phyloP scores from a whole-genome alignment of 441 rosid genomes.

The Pelargonium myrrhifolium region DNA sequence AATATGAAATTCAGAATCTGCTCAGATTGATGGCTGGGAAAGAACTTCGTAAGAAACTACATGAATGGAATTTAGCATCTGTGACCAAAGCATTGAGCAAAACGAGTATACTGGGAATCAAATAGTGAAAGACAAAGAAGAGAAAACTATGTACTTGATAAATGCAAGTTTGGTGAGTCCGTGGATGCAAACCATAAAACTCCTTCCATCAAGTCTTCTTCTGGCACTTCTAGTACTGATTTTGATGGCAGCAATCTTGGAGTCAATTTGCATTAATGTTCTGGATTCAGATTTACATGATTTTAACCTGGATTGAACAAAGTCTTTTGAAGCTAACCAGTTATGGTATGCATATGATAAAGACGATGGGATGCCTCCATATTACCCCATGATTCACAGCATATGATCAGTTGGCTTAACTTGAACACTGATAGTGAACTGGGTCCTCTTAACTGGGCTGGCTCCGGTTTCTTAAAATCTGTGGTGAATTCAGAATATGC shows the following conservation, averaged over 20 bases:
- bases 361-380: slow-evolving; percentile 92
- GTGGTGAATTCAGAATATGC: slow-evolving; percentile 77
- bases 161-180: slow-evolving; percentile 16
- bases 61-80: slow-evolving; percentile 25
- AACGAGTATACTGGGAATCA: slow-evolving; percentile 22
- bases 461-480: slow-evolving; percentile 73
- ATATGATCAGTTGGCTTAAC: slow-evolving; percentile 91
- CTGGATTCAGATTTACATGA: slow-evolving; percentile 72
- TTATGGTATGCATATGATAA: slow-evolving; percentile 95
- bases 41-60: slow-evolving; percentile 39
- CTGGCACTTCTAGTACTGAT: slow-evolving; percentile 18
- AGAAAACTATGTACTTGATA: slow-evolving; percentile 25
- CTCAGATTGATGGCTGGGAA: slow-evolving; percentile 40
- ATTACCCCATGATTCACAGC: slow-evolving; percentile 76
- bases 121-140: slow-evolving; percentile 28
- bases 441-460: slow-evolving; percentile 63
- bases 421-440: slow-evolving; percentile 61
- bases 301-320: slow-evolving; percentile 65
- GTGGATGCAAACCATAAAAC: background rate
- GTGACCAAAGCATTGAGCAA: slow-evolving; percentile 22
- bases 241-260: slow-evolving; percentile 28
- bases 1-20: slow-evolving; percentile 42
- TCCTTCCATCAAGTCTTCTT: slow-evolving; percentile 13
- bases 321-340: slow-evolving; percentile 56
- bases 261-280: slow-evolving; percentile 42